Conservation (phyloP, 345 rosid genomes). For the Punica granatum region DNA sequence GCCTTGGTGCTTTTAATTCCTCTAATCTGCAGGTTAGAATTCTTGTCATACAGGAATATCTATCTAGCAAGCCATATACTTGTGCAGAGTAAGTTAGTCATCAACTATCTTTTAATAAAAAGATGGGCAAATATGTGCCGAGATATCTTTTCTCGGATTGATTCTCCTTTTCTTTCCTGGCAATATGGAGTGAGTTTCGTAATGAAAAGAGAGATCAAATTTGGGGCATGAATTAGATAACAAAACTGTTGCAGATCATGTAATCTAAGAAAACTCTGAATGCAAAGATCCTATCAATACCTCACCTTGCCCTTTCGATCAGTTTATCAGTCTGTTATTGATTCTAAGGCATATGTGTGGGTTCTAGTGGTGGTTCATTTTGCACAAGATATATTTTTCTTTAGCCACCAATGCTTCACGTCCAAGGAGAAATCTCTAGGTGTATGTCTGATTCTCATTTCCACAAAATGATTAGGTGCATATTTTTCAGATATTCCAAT, state of each 20-base stretch:
- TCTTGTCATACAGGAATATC: neutral
- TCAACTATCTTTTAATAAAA: neutral
- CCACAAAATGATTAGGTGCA: neutral
- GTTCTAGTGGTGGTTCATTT: too few species aligned
- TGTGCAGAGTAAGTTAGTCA: neutral
- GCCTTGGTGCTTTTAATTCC: slow-evolving; percentile 88
- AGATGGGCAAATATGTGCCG: neutral
- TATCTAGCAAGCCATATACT: neutral
- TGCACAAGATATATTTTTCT: too few species aligned
- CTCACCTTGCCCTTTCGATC: neutral
- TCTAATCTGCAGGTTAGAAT: slow-evolving; percentile 79
- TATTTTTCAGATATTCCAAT: neutral
- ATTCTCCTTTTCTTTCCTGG: too few species aligned
- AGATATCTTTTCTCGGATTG: too few species aligned
- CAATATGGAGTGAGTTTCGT: too few species aligned
- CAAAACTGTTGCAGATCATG: too few species aligned
- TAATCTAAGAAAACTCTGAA: neutral
- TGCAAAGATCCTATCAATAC: neutral
- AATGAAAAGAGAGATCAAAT: too few species aligned
- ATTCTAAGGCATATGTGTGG: neutral
- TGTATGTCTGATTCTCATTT: neutral
- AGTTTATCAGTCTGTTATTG: neutral
- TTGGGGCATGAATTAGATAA: too few species aligned
- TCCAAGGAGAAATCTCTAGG: neutral
- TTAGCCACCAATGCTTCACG: too few species aligned